Base-by-base conservation (phyloP, 768 basidiomycete species). In the Cystofilobasidium bisporidii region DNA sequence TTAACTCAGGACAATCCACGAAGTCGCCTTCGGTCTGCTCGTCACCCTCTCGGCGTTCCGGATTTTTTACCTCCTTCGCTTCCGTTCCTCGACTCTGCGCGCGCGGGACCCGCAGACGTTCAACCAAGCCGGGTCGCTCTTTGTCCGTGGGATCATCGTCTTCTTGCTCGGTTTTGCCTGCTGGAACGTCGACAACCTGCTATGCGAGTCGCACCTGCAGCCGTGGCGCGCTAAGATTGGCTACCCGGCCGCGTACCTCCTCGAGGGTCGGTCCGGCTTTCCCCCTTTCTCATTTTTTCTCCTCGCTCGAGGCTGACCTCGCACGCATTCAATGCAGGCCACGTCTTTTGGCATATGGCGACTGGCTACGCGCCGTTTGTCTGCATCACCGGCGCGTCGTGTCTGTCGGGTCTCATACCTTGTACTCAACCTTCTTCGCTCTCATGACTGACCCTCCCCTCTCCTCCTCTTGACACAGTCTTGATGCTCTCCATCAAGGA, bases 181-280 rank as follows among this genome's bases (percentile, higher is more conserved):
- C 36, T 67, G 66, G 66, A 67, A 67, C 43, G 53, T 47, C 9
- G 66, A 67, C 60, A 67, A 67, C 28, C 28, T 56, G 6, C 15
- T 56, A 1, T 56, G 53, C 28, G 53, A 56, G 18, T 30, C 53
- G 28, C 53, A 22, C 11, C n/a, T 56, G 3, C 53, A 56, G 28
- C 53, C 53, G 3, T 56, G 26, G 53, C 53, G 53, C 30, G 53
- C 53, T 3, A 28, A 32, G 8, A 14, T 56, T 30, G 53, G 53
- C 53, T 56, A 56, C 28, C 53, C 53, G 1, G 53, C 53, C 28
- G 53, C 53, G 3, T 56, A 30, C 30, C 18, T 56, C 3, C 53
- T 56, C 28, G 53, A 56, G 17, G 53, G 53, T 56, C n/a, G n/a
- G n/a, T n/a, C n/a, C n/a, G n/a, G 30, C 53, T 26, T 8, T 22